Evolutionary conservation across 2,329 filamentous ascomycete species (phyloP), one percentile per base, ranked within the genome.

Genomic region (Talaromyces pinophilus): DNA sequence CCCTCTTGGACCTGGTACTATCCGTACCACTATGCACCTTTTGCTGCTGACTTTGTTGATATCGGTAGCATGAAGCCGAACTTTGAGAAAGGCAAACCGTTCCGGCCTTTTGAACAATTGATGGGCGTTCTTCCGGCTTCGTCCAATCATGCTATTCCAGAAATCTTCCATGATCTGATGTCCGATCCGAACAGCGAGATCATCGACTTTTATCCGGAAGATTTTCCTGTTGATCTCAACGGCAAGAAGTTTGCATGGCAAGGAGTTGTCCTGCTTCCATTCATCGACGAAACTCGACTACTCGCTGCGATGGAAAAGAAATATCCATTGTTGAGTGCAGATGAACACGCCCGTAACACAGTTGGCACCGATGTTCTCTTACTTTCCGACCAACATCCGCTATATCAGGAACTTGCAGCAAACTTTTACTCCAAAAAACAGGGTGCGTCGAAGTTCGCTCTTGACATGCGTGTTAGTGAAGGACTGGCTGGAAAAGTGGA

Each of bases 1-100:
- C 93, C 95, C 25, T 97, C 93, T 0, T 99, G 96, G 95, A 96
- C 94, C 62, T 99, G 95, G 95, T 99, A 95, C 77, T 99, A 97
- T 75, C 95, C 95, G 0, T 96, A 98, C 75, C 95, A 99, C 76
- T 99, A 99, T 76, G 96, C 95, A 1, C 95, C 96, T 3, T 99
- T 99, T 76, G 95, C 95, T 2, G 91, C 93, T 62, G 95, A 99
- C 78, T 99, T 99, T 77, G 89, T 91, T 67, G 89, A 93, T 65
- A 84, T 99, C 55, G 87, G 85, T 62, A 88, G 92, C 71, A 88
- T 97, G 83, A 84, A 91, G 38, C 87, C 97, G 70, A 82, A 85
- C 19, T 99, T 99, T 71, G 86, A 92, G 67, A 92, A 93, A 77
- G 94, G 94, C 11, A 87, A 84, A 59, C 91, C 92, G 3, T 97